Evolutionary conservation across 495 filamentous ascomycete species (phyloP).

Genomic region (Tuber indicum): DNA sequence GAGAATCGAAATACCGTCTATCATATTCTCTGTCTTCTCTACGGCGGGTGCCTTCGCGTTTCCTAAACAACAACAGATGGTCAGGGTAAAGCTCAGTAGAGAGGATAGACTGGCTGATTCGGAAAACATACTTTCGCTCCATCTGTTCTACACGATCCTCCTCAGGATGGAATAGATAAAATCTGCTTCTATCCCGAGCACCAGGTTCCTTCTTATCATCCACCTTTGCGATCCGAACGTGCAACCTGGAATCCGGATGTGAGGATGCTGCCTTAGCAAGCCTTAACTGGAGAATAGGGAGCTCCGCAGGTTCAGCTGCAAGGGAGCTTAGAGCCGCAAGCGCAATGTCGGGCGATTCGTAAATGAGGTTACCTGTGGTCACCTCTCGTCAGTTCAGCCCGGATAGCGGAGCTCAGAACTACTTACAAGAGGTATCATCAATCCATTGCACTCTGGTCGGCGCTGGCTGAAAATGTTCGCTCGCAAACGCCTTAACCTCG

Average conservation of each 20-base stretch:
- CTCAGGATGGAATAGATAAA: conserved; percentile 84
- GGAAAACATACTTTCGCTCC: conserved; percentile 37
- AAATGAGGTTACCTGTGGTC: conserved; percentile 66
- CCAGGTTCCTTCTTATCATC: conserved; percentile 70
- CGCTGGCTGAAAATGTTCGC: conserved; percentile 55
- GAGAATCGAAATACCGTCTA: conserved; percentile 30
- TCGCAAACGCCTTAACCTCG: conserved; percentile 64
- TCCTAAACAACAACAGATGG: conserved; percentile 10
- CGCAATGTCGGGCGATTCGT: conserved; percentile 62
- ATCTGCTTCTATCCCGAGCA: conserved; percentile 73
- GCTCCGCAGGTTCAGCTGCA: conserved; percentile 45
- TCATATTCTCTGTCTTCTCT: conserved; percentile 38
- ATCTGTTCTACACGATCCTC: conserved; percentile 73
- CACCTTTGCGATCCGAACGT: conserved; percentile 65
- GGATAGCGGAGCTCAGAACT: neutral
- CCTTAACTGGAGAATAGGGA: conserved; percentile 50
- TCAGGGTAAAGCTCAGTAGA: conserved; percentile 6
- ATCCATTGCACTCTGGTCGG: conserved; percentile 76
- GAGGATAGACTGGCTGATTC: neutral
- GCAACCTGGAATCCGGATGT: conserved; percentile 63
- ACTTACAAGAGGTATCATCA: conserved; percentile 65
- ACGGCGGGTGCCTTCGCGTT: conserved; percentile 41
- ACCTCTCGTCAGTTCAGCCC: conserved; percentile 4
- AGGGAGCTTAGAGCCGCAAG: conserved; percentile 64
- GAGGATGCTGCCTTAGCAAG: conserved; percentile 57